These are phyloP conservation scores for Evernia prunastri DNA, from an alignment of 495 filamentous ascomycete species.

Conservation along the genomic window DNA sequence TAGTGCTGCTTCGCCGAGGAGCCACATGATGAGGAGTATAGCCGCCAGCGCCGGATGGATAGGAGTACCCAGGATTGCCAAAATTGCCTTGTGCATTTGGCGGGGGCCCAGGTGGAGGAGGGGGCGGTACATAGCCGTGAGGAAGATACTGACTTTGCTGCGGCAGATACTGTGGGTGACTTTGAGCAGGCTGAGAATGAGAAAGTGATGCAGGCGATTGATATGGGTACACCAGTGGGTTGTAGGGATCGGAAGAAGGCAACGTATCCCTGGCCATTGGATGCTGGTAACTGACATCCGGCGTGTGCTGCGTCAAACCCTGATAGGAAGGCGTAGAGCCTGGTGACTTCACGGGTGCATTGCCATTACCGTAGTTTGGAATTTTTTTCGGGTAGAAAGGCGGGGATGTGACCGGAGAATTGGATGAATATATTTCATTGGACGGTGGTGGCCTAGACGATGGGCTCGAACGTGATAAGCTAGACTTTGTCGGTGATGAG, in stretches of 20 bases:
- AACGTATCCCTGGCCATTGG: slow-evolving; percentile 38
- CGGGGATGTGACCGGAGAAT: slow-evolving; percentile 37
- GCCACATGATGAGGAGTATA: slow-evolving; percentile 49
- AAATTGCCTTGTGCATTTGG: slow-evolving; percentile 65
- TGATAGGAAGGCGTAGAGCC: slow-evolving; percentile 15
- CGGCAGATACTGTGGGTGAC: slow-evolving; percentile 37
- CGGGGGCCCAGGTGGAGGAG: slow-evolving; percentile 78
- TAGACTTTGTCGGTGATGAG: slow-evolving; percentile 34
- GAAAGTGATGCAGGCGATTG: slow-evolving; percentile 39
- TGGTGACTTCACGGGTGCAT: slow-evolving; percentile 15
- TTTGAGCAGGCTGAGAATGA: slow-evolving; percentile 38
- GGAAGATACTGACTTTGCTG: slow-evolving; percentile 49
- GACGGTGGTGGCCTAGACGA: slow-evolving; percentile 38
- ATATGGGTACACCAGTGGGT: slow-evolving; percentile 50
- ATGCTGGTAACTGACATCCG: slow-evolving; percentile 23
- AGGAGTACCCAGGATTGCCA: slow-evolving; percentile 39
- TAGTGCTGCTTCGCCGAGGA: slow-evolving; percentile 36
- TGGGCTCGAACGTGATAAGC: slow-evolving; percentile 35
- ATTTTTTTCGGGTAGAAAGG: slow-evolving; percentile 41
- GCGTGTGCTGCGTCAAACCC: slow-evolving; percentile 14
- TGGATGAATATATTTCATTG: slow-evolving; percentile 33
- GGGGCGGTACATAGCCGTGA: slow-evolving; percentile 82
- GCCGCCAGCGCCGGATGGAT: slow-evolving; percentile 53
- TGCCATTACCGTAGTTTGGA: slow-evolving; percentile 28
- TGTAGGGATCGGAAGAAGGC: slow-evolving; percentile 46